Percentiles rank a stretch among this genome's conserved stretches.
phyloP scores from a whole-genome alignment of 108 stramenopile genomes.

The Ochromonas danica region DNA sequence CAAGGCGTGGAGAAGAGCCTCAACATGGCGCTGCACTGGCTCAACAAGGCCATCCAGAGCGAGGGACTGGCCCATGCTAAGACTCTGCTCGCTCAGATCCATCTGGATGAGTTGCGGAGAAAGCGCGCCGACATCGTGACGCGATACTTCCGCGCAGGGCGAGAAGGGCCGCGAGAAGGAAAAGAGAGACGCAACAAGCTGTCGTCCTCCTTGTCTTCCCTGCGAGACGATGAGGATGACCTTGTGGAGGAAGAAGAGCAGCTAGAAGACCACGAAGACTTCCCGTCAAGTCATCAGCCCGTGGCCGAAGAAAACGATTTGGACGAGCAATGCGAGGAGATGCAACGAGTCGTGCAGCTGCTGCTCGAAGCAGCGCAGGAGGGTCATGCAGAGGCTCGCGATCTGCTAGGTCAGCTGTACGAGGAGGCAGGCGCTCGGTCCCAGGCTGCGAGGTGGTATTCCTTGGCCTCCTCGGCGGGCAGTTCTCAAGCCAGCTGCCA shows the following conservation, averaged over 20 bases:
- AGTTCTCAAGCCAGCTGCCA: background rate
- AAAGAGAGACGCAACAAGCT: too few species aligned
- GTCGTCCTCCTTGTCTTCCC: background rate
- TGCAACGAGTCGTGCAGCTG: background rate
- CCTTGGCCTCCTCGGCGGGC: background rate
- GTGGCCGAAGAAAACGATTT: background rate
- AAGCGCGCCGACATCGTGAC: background rate
- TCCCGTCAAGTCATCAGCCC: background rate
- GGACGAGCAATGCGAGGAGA: background rate
- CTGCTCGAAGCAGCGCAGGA: background rate
- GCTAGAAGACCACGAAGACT: background rate
- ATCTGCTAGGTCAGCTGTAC: background rate
- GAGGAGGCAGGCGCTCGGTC: background rate
- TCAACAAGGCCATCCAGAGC: background rate
- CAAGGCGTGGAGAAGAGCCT: background rate
- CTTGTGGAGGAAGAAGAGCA: background rate
- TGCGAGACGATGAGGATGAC: background rate
- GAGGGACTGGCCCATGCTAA: background rate
- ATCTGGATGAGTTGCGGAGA: background rate
- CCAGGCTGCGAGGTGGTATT: conserved; percentile 19
- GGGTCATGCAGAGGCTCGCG: background rate
- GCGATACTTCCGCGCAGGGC: background rate
- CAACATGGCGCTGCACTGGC: background rate
- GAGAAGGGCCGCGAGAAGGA: too few species aligned
- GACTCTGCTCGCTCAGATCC: background rate